Base-by-base conservation (phyloP, 805 yeast genomes). In the Candida adriatica region DNA sequence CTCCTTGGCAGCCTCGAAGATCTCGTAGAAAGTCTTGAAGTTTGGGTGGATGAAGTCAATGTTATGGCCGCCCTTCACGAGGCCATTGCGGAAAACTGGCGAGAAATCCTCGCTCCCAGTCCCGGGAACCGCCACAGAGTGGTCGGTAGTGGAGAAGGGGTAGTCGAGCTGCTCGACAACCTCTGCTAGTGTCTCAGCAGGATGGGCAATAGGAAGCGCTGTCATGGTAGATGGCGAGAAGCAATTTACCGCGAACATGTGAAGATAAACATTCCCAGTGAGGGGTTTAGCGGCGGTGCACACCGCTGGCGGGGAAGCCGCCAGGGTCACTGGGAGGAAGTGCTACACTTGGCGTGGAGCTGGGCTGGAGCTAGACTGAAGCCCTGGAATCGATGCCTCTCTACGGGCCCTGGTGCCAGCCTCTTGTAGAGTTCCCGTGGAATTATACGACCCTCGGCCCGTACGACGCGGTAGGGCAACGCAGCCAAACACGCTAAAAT, bases 51-150 rank as follows among this genome's bases (percentile, higher is more conserved):
- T 35, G 26, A 56, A 39, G 10, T 58, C 54, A 15, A 69, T 55
- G 13, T 57, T 46, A 10, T 46, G 43, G 16, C 55, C 59, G 4
- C 37, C 47, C 11, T 38, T 36, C 6, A 59, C 41, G 10, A 55
- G 43, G 9, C 53, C 51, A 43, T 64, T 73, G 34, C 85, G 57
- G 48, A 64, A 79, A 7, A 70, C 50, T 2, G 71, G 64, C 17
- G 81, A 70, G 50, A 53, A 69, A 6, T 77, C 79, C 2, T 57
- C 58, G 7, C 42, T 42, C 24, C 42, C 40, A 2, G 52, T 39
- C 4, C 42, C 48, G 5, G 51, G 48, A 10, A 51, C 30, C 4
- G 54, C 40, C 3, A 26, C 28, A 4, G 54, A 46, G 16, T 39
- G 39, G 24, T 45, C 49, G 4, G 41, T 41, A 16, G 36, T 18